phyloP scores from a whole-genome alignment of 495 filamentous ascomycete species.

The Tuber magnatum region DNA sequence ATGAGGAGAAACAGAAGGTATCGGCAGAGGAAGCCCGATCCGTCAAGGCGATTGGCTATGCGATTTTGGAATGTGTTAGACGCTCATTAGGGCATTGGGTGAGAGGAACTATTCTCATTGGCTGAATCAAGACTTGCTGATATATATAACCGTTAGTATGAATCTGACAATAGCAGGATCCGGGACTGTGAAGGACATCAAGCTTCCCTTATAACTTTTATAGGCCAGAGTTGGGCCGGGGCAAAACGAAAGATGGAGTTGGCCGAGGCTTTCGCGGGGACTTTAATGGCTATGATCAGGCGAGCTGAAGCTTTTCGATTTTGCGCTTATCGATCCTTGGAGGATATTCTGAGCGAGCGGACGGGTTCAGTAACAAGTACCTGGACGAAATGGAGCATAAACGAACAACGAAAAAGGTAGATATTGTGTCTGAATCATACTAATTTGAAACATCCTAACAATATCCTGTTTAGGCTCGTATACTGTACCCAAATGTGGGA shows the following conservation, averaged over 20 bases:
- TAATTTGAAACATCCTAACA: neutral
- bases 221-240: slow-evolving; percentile 1
- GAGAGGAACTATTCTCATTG: neutral
- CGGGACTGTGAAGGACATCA: neutral
- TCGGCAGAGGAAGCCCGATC: neutral
- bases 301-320: slow-evolving; percentile 1
- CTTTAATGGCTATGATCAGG: neutral
- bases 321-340: neutral
- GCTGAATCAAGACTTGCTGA: neutral
- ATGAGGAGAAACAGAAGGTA: neutral
- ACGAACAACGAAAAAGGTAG: slow-evolving; percentile 1
- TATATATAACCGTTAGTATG: neutral
- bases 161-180: slow-evolving; percentile 3
- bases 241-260: slow-evolving; percentile 4
- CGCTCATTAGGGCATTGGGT: neutral
- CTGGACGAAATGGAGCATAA: neutral
- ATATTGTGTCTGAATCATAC: neutral
- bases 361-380: neutral
- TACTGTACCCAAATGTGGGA: slow-evolving; percentile 2
- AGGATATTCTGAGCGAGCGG: neutral
- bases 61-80: slow-evolving; percentile 4
- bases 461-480: neutral
- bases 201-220: neutral
- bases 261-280: neutral
- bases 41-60: neutral